Base-by-base conservation (phyloP, 192 early-diverging fungal genomes). In the Glomus cerebriforme region DNA sequence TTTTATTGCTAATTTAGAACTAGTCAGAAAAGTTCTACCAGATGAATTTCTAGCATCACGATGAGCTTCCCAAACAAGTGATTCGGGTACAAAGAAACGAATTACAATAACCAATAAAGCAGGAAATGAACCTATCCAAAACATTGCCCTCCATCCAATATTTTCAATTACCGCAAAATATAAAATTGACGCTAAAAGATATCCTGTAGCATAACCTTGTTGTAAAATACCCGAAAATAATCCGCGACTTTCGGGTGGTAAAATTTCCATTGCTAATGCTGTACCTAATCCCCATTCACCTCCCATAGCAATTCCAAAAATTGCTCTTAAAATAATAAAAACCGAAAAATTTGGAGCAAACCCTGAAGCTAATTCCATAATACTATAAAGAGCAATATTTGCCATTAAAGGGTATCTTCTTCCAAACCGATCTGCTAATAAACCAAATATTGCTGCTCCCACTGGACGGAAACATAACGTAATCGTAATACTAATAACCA, bases 181-280 rank as follows among this genome's bases (percentile, higher is more conserved):
- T 26, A 93, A 74, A 72, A 90, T 70, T 3, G 90, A 83, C 7
- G 93, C 91, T 0, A 94, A 63, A 2, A 94, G 81, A 79, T 90
- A 91, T 7, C 93, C 93, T 24, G 86, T 78, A 13, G 93, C 88
- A 78, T 92, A 93, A 0, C 90, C 92, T 83, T 92, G 84, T 66
- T 94, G 93, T 45, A 93, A 85, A 39, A 94, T 91, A 45, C 93
- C 93, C 10, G 92, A 90, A 35, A 94, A 93, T 26, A 94, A 79
- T 58, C 93, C 93, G 49, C 92, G 85, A 75, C 86, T 82, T 81
- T 92, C 89, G 12, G 86, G 74, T 0, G 92, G 93, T 17, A 94
- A 73, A 35, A 84, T 79, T 83, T 94, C 93, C 88, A 94, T 87
- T 1, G 93, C 91, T 66, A 93, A 82, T 81, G 89, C 86, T 34